phyloP scores from a whole-genome alignment of 2,329 filamentous ascomycete species.

The Trichophyton benhamiae region DNA sequence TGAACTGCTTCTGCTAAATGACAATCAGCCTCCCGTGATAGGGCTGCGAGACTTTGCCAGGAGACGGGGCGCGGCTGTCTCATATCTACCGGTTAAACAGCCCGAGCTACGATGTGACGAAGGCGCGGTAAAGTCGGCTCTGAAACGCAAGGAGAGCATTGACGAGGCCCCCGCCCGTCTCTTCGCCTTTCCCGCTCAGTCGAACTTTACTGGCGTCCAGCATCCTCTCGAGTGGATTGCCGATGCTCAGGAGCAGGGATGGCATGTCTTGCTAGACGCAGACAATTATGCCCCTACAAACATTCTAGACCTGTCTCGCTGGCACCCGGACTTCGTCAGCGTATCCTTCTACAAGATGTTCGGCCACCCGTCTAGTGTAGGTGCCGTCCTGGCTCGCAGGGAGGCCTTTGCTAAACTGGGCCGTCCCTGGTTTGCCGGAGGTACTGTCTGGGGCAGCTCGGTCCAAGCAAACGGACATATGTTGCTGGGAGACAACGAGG shows the following conservation, averaged over 20 bases:
- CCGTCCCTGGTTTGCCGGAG: constrained; percentile 55
- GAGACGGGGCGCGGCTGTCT: constrained; percentile 7
- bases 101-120: constrained; percentile 9
- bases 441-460: constrained; percentile 38
- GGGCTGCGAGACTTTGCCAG: constrained; percentile 39
- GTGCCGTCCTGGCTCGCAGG: constrained; percentile 46
- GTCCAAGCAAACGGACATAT: constrained; percentile 10
- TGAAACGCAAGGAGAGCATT: not conserved
- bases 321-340: constrained; percentile 48
- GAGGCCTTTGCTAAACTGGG: constrained; percentile 44
- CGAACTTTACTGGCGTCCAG: constrained; percentile 55
- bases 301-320: constrained; percentile 43
- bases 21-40: constrained; percentile 49
- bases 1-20: constrained; percentile 47
- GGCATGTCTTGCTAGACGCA: constrained; percentile 48
- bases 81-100: constrained; percentile 6
- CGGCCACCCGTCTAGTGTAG: constrained; percentile 49
- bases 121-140: not conserved
- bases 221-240: constrained; percentile 47
- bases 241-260: constrained; percentile 14
- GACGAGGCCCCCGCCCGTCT: constrained; percentile 21
- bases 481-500: constrained; percentile 35
- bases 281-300: constrained; percentile 52
- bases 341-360: constrained; percentile 57
- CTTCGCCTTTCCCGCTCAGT: constrained; percentile 59